These are phyloP conservation scores for Talaromyces proteolyticus DNA, from an alignment of 495 filamentous ascomycete genomes.

Conservation along the genomic window DNA sequence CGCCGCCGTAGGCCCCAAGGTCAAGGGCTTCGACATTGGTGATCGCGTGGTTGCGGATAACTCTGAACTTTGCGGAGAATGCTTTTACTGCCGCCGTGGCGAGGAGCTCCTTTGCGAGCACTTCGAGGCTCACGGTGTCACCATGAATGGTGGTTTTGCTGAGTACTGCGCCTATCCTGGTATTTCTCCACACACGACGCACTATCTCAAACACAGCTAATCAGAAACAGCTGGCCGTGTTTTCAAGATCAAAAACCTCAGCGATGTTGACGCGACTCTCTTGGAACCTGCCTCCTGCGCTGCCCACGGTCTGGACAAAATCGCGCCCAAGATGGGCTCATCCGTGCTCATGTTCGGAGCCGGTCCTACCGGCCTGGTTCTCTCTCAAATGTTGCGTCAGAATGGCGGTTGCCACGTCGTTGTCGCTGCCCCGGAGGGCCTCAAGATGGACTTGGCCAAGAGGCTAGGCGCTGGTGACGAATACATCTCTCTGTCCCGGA, in stretches of 20 bases:
- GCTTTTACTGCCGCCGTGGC: conserved; percentile 69
- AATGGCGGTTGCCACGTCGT: conserved; percentile 62
- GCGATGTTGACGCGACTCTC: conserved; percentile 65
- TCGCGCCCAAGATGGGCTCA: conserved; percentile 61
- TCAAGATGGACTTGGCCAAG: conserved; percentile 67
- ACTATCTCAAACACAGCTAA: conserved; percentile 4
- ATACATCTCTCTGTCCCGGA: conserved; percentile 56
- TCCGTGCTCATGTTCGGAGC: conserved; percentile 62
- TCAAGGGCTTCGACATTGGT: conserved; percentile 57
- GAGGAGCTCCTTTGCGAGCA: conserved; percentile 65
- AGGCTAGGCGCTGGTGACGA: conserved; percentile 60
- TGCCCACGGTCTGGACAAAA: conserved; percentile 66
- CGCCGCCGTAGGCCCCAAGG: conserved; percentile 48
- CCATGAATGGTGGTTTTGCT: conserved; percentile 63
- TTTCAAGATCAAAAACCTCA: conserved; percentile 65
- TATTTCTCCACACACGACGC: conserved; percentile 1
- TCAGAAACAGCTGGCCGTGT: conserved; percentile 53
- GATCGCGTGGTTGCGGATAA: conserved; percentile 56
- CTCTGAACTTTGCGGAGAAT: conserved; percentile 61
- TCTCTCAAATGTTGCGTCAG: conserved; percentile 56
- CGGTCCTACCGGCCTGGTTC: conserved; percentile 58
- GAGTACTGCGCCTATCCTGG: conserved; percentile 53
- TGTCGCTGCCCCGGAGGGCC: conserved; percentile 57
- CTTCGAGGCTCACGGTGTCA: conserved; percentile 60
- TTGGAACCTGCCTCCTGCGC: conserved; percentile 70